Base-by-base conservation (phyloP, 352 stramenopile genomes). In the Globisporangium iwayamae region DNA sequence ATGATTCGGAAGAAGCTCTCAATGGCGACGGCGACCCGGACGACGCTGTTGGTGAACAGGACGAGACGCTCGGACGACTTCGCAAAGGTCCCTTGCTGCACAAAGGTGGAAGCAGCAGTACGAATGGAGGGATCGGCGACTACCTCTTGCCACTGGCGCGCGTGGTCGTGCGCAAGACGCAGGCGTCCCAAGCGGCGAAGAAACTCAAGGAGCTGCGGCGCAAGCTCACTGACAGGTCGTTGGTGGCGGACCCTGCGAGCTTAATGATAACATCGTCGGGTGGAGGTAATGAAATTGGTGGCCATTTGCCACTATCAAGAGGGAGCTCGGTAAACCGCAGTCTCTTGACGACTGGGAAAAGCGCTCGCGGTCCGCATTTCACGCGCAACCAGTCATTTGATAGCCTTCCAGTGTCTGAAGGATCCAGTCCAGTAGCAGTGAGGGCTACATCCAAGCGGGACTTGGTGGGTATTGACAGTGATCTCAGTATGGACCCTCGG, bases 151-250 rank as follows among this genome's bases (percentile, higher is more conserved):
- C 79, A 28, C 67, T 88, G 0, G 69, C 67, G 14, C 79, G 69
- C 8, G 75, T 85, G 10, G 65, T 88, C 7, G 32, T 75, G 41
- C 68, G 75, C 2, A 88, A 85, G 60, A 67, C 73, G 1, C 69
- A 84, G 50, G 72, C 76, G 2, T 64, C 63, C 22, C 68, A 75
- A 3, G 79, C 68, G 6, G 67, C 76, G n/a, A 73, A 71, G n/a
- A 88, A 81, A 45, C 63, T 88, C 9, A 85, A 79, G 54, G 69
- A 76, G 5, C 55, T 79, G 41, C 67, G 60, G 10, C 54, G 57
- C 11, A 81, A 73, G 32, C 32, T 50, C 20, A 52, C 43, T 4
- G 62, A 54, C 45, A 30, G 30, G 9, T 34, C 47, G 7, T 36
- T 56, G n/a, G 46, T 41, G n/a, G 46, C 38, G 4, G 39, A 28